Conservation (phyloP, 257 asterid genomes). For the Datura wrightii region DNA sequence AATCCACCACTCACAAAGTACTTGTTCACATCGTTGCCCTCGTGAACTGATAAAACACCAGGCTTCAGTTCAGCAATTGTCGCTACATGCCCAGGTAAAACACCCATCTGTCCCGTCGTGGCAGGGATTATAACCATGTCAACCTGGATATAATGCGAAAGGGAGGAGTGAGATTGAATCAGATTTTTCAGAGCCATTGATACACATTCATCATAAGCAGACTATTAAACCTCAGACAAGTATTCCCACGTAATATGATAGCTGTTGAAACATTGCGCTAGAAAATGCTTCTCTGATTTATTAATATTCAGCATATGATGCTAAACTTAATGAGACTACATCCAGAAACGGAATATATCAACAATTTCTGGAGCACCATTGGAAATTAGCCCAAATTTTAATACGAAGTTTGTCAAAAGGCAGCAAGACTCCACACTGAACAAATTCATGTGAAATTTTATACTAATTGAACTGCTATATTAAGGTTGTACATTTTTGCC, state of each 20-base stretch:
- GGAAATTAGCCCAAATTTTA: not conserved
- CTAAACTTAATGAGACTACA: not conserved
- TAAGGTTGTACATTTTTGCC: not conserved
- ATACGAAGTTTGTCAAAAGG: not conserved
- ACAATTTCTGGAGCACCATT: not conserved
- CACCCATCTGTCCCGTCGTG: slow-evolving; percentile 92
- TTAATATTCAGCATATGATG: not conserved
- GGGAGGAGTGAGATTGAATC: not conserved
- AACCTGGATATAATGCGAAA: slow-evolving; percentile 55
- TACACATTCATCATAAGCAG: not conserved
- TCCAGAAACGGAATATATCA: not conserved
- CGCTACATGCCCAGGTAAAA: slow-evolving; percentile 88
- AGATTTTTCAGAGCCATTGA: not conserved
- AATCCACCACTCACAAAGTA: slow-evolving; percentile 82
- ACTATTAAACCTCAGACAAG: not conserved
- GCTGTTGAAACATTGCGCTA: not conserved
- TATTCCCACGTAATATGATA: not conserved
- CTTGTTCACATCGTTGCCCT: slow-evolving; percentile 70
- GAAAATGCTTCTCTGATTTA: not conserved
- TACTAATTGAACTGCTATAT: not conserved
- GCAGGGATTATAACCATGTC: slow-evolving; percentile 94
- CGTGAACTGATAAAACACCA: slow-evolving; percentile 74
- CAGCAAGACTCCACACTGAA: not conserved
- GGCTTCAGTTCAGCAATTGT: slow-evolving; percentile 92
- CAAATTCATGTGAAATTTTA: not conserved